Evolutionary conservation across 1,284 basidiomycete species (phyloP).

Genomic region (Heterobasidion occidentale): DNA sequence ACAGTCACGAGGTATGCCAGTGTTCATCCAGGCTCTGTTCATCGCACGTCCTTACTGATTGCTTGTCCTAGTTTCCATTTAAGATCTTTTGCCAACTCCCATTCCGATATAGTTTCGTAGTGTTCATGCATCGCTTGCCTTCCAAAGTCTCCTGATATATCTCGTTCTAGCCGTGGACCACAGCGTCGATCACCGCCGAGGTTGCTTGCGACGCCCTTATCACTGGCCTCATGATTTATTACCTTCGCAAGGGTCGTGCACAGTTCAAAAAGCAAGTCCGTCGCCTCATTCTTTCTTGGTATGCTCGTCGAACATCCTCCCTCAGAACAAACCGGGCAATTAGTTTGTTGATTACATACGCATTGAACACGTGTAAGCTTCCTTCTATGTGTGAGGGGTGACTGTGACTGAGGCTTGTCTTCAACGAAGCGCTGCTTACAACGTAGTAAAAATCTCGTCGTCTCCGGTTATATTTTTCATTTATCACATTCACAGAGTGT

Average conservation of each 20-base stretch:
- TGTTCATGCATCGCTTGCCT: too few species aligned
- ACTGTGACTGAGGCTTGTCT: background rate
- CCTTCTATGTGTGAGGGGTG: background rate
- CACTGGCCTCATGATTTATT: background rate
- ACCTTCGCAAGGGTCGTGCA: background rate
- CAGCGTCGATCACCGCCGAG: background rate
- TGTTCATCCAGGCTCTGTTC: background rate
- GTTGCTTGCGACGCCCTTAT: background rate
- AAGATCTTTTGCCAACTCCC: background rate
- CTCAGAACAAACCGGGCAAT: background rate
- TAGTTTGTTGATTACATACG: background rate
- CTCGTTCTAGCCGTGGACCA: background rate
- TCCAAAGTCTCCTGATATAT: background rate
- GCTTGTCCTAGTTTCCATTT: background rate
- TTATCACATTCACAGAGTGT: background rate
- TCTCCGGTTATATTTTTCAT: background rate
- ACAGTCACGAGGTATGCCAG: background rate
- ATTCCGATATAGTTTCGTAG: background rate
- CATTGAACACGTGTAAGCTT: background rate
- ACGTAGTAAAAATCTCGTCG: background rate
- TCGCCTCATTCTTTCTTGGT: background rate
- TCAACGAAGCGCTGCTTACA: background rate
- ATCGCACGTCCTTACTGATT: background rate
- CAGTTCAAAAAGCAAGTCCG: background rate
- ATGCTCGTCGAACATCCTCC: background rate